Conservation (phyloP, 2,329 filamentous ascomycete species). For the Trichoderma gracile region DNA sequence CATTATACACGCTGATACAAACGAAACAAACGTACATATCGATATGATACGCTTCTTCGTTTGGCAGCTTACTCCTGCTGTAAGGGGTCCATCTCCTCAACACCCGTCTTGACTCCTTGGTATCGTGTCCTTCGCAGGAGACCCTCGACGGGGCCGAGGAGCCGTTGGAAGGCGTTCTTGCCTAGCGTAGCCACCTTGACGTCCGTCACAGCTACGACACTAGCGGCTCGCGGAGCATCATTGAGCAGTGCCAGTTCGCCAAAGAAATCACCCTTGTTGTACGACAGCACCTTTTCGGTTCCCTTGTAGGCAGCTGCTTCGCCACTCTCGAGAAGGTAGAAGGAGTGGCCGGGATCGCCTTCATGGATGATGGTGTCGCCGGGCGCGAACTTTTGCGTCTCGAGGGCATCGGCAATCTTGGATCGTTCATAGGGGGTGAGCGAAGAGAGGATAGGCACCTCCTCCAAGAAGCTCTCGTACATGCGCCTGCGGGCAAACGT, state of each 20-base stretch:
- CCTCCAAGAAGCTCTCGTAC: conserved; percentile 95
- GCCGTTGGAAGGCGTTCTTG: conserved; percentile 90
- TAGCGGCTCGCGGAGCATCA: conserved; percentile 89
- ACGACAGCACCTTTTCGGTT: conserved; percentile 75
- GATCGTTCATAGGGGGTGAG: conserved; percentile 91
- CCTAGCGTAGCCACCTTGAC: conserved; percentile 91
- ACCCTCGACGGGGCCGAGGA: conserved; percentile 88
- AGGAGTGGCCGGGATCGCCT: conserved; percentile 87
- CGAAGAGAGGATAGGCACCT: conserved; percentile 80
- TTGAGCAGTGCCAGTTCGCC: conserved; percentile 92
- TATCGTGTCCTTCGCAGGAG: conserved; percentile 84
- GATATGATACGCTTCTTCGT: not conserved
- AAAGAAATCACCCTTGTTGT: conserved; percentile 93
- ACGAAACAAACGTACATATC: not conserved
- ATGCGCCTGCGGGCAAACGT: conserved; percentile 94
- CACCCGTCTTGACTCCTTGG: conserved; percentile 59
- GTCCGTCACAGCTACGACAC: conserved; percentile 78
- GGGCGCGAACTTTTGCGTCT: conserved; percentile 80
- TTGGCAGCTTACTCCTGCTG: conserved; percentile 40
- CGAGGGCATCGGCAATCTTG: conserved; percentile 95
- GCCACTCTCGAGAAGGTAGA: conserved; percentile 86
- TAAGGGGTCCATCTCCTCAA: conserved; percentile 68
- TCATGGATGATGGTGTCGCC: conserved; percentile 86
- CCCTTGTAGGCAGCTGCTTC: conserved; percentile 84
- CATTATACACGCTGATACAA: conserved; percentile 1